phyloP scores from a whole-genome alignment of 2,329 filamentous ascomycete genomes.

The Claviceps sp. region DNA sequence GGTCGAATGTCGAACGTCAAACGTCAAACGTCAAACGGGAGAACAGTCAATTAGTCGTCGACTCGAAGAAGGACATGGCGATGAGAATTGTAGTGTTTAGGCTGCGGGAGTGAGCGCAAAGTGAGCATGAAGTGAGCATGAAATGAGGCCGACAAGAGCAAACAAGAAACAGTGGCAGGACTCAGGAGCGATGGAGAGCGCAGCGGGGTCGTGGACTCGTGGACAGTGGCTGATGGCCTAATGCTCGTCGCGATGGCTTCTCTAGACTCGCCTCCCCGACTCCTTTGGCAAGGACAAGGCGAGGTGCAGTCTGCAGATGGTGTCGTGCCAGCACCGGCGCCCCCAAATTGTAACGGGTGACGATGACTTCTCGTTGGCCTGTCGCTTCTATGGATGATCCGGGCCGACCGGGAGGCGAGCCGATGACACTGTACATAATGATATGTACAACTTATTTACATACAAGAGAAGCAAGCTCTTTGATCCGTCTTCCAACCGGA shows the following conservation, averaged over 20 bases:
- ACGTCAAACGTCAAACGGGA: background rate
- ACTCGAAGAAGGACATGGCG: background rate
- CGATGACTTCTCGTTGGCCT: no score
- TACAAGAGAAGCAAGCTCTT: background rate
- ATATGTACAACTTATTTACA: no score
- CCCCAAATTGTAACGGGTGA: no score
- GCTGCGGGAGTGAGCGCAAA: background rate
- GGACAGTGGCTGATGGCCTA: constrained; percentile 1
- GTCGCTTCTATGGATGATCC: background rate
- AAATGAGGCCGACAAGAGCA: background rate
- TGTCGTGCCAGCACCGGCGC: no score
- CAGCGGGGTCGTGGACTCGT: constrained; percentile 3
- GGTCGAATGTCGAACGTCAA: background rate
- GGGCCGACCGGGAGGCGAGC: background rate
- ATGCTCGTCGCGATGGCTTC: constrained; percentile 2
- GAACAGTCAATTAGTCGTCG: background rate
- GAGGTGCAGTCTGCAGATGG: no score
- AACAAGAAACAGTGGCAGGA: background rate
- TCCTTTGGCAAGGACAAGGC: background rate
- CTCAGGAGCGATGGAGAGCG: background rate
- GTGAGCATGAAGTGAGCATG: background rate
- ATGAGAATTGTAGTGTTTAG: background rate
- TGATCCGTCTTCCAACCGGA: background rate
- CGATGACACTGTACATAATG: background rate
- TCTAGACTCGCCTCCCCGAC: background rate